Conservation (phyloP, 2,329 filamentous ascomycete species). For the Celoporthe dispersa region DNA sequence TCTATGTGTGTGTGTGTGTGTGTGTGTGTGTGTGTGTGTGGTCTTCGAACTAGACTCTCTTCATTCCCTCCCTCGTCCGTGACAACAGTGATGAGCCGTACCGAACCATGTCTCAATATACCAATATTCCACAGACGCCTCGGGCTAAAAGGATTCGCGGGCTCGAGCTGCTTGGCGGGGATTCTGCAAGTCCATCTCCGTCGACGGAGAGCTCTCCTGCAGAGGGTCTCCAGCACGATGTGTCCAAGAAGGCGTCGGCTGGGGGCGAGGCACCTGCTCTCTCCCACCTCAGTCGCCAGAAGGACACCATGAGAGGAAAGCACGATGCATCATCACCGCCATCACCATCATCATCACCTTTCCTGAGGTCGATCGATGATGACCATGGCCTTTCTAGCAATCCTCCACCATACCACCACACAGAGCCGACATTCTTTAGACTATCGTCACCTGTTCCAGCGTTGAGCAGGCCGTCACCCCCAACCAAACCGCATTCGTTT, state of each 20-base stretch:
- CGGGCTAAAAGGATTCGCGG: background rate
- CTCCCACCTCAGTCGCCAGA: background rate
- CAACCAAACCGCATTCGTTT: background rate
- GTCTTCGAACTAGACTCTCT: background rate
- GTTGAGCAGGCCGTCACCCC: background rate
- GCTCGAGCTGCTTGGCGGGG: background rate
- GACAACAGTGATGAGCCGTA: background rate
- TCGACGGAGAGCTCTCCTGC: background rate
- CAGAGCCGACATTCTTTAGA: background rate
- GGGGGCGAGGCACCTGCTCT: background rate
- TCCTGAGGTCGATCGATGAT: background rate
- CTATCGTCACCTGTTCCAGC: background rate
- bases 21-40: no score
- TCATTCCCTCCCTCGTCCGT: background rate
- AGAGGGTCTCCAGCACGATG: background rate
- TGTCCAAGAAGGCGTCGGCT: background rate
- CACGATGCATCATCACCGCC: background rate
- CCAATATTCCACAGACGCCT: background rate
- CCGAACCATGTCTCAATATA: slow-evolving; percentile 1
- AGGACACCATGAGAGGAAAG: background rate
- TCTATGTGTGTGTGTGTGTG: no score
- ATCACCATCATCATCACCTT: slow-evolving; percentile 1
- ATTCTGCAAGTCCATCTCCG: slow-evolving; percentile 1
- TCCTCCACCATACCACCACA: background rate
- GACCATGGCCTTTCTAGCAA: background rate